Conservation (phyloP, 768 basidiomycete species). For the Termitomyces sp. region DNA sequence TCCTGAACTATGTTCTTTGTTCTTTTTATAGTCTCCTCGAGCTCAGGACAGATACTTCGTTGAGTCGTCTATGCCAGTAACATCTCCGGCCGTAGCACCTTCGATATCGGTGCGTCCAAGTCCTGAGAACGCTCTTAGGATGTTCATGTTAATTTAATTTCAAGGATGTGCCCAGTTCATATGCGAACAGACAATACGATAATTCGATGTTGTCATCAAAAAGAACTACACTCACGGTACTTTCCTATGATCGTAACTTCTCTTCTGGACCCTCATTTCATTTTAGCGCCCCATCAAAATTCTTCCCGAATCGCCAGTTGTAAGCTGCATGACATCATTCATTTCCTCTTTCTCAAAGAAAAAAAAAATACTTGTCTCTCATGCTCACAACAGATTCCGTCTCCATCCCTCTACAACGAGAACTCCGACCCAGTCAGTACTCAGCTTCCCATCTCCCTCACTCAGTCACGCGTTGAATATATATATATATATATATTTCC, state of each 20-base stretch:
- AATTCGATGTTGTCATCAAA: constrained; percentile 8
- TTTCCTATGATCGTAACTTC: background rate
- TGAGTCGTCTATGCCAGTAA: constrained; percentile 4
- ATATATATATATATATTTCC: too few species aligned
- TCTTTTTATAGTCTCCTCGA: background rate
- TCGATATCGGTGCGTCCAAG: background rate
- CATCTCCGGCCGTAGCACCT: background rate
- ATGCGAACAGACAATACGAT: background rate
- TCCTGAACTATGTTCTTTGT: background rate
- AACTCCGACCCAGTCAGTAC: constrained; percentile 3
- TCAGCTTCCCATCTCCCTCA: background rate
- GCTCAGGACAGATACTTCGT: background rate
- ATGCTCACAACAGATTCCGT: background rate
- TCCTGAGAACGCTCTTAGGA: background rate
- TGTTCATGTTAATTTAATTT: background rate
- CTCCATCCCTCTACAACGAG: background rate
- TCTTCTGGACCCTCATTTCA: background rate
- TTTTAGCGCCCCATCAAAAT: constrained; percentile 4
- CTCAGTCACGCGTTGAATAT: background rate
- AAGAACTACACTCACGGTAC: constrained; percentile 3
- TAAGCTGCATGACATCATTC: background rate
- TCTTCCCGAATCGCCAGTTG: constrained; percentile 4
- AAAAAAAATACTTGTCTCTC: background rate
- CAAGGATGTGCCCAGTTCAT: background rate
- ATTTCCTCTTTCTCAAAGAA: background rate